Percentiles rank a stretch among this genome's conserved stretches.
Conservation (phyloP, 768 basidiomycete genomes). For the Boletus rubropictus region DNA sequence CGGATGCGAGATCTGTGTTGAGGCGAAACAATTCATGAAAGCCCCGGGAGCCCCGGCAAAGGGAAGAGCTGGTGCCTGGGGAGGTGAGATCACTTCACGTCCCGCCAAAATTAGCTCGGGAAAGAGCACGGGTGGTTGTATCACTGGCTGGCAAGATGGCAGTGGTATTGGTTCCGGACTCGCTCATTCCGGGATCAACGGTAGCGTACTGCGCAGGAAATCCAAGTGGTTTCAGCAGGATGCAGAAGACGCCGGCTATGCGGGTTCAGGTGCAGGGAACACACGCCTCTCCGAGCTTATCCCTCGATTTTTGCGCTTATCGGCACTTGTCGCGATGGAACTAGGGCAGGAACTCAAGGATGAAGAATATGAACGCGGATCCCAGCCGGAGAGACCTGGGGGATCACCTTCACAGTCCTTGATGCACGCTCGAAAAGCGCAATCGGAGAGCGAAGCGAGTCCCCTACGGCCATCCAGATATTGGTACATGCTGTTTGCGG, state of each 20-base stretch:
- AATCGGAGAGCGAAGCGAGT: slow-evolving; percentile 36
- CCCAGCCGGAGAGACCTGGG: slow-evolving; percentile 25
- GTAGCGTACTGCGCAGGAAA: slow-evolving; percentile 55
- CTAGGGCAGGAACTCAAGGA: slow-evolving; percentile 65
- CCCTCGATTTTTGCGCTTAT: slow-evolving; percentile 67
- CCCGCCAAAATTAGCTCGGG: slow-evolving; percentile 17
- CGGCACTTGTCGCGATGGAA: slow-evolving; percentile 73
- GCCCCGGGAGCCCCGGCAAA: slow-evolving; percentile 23
- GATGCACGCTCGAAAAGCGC: slow-evolving; percentile 18
- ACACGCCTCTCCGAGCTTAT: slow-evolving; percentile 63
- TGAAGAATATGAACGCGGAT: slow-evolving; percentile 40
- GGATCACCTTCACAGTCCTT: slow-evolving; percentile 12
- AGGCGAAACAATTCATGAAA: slow-evolving; percentile 40
- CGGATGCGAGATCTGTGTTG: slow-evolving; percentile 73
- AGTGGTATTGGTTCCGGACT: slow-evolving; percentile 70
- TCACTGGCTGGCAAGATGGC: slow-evolving; percentile 73
- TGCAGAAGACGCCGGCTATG: slow-evolving; percentile 20
- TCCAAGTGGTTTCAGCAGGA: slow-evolving; percentile 26
- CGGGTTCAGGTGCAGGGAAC: slow-evolving; percentile 45
- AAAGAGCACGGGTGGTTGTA: slow-evolving; percentile 37
- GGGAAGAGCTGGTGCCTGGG: slow-evolving; percentile 22
- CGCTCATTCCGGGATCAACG: slow-evolving; percentile 47
- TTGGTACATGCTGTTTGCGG: slow-evolving; percentile 78
- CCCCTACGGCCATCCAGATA: slow-evolving; percentile 64
- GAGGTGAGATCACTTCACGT: slow-evolving; percentile 22